Base-by-base conservation (phyloP, 106 monocot species). In the Iris macrosiphon region DNA sequence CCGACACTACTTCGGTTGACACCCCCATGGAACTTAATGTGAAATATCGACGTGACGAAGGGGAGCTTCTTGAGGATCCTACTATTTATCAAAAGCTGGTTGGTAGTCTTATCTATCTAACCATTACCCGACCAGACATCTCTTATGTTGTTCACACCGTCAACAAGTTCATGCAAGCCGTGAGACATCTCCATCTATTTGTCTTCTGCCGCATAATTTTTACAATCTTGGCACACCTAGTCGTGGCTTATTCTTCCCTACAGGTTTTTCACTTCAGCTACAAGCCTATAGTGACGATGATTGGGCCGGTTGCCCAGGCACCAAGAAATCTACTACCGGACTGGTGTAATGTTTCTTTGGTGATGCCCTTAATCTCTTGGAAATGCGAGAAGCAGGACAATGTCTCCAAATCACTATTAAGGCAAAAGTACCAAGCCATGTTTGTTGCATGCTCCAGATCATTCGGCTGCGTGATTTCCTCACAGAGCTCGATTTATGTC, bases 21-120 rank as follows among this genome's bases (percentile, higher is more conserved):
- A 60, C 50, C 3, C 59, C 56, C 8, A 53, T 73, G 52, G 59
- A 73, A 11, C 20, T 29, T 7, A 73, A 73, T 49, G 12, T n/a
- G 3, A 73, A 59, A 26, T n/a, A 59, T 0, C 25, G 41, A 31
- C 21, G 19, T 12, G 39, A 51, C 27, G 72, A 73, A 52, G 57
- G 65, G 3, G 56, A n/a, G 51, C 27, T 30, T 30, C 28, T 14
- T 13, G 2, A 7, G 1, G 30, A 30, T 30, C 51, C 2, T 29
- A 0, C n/a, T 22, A 31, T 21, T 3, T 24, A 56, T 39, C 14
- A 18, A 0, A 4, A 20, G 0, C 31, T 54, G 6, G 13, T 53
- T 25, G 39, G 40, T 0, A 53, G 18, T 12, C 13, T 65, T 2
- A 2, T 53, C 10, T 65, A 55, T 27, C 17, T 44, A 2, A 55